Evolutionary conservation across 2,329 filamentous ascomycete species (phyloP).

Genomic region (Aureobasidium uvarum): DNA sequence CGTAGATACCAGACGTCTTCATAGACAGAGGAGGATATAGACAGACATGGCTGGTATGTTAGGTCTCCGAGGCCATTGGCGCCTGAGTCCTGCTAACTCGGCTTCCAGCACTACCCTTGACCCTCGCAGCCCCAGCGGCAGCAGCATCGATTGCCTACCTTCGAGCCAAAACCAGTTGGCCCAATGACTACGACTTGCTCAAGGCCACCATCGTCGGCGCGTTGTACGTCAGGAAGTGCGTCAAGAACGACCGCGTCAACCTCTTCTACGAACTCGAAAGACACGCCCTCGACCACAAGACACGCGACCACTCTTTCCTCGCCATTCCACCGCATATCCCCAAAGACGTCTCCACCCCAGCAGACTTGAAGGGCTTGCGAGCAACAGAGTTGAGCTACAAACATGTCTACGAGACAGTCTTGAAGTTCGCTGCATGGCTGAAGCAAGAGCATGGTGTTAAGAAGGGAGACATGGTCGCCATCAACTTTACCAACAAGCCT

Average conservation of each 20-base stretch:
- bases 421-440: conserved; percentile 75
- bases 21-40: too few species aligned
- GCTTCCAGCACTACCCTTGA: conserved; percentile 22
- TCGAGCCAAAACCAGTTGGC: conserved; percentile 67
- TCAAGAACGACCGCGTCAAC: conserved; percentile 59
- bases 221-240: conserved; percentile 53
- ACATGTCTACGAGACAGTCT: conserved; percentile 67
- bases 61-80: not conserved
- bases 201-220: conserved; percentile 36
- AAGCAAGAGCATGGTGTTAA: conserved; percentile 62
- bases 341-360: conserved; percentile 30
- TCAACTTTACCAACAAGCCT: conserved; percentile 80
- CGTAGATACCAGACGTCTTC: not conserved
- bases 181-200: conserved; percentile 65
- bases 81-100: not conserved
- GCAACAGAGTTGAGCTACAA: conserved; percentile 65
- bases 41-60: conserved; percentile 4
- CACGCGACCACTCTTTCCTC: conserved; percentile 35
- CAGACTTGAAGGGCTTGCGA: conserved; percentile 14
- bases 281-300: conserved; percentile 58
- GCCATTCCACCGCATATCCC: conserved; percentile 34
- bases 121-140: conserved; percentile 47
- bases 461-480: conserved; percentile 71
- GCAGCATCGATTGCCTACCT: conserved; percentile 71
- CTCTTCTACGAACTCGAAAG: conserved; percentile 73